Base-by-base conservation (phyloP, 306 rosid species). In the Vigna angularis region DNA sequence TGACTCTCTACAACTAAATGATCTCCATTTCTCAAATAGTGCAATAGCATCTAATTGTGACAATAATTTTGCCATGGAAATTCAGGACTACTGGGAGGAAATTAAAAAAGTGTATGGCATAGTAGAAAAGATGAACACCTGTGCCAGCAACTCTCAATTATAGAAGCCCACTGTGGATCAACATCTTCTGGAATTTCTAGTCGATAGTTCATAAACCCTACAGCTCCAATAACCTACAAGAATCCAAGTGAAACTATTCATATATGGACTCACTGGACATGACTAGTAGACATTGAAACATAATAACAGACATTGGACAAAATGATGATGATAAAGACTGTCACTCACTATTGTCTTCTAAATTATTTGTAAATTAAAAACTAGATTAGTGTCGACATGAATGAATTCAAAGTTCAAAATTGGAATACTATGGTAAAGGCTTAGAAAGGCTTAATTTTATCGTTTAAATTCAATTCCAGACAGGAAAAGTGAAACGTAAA, bases 141-240 rank as follows among this genome's bases (percentile, higher is more conserved):
- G 42, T 87, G 91, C 90, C 98, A 96, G 90, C 99, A 96, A 90
- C 92, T 90, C 88, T 96, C 96, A 66, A 96, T 91, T 70, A 96
- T 80, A 59, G 92, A 86, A 83, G 84, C 83, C 98, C 97, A 96
- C 63, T 75, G 92, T 12, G 98, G 96, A 86, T 96, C 98, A 69
- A 90, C 79, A 55, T 96, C 94, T 52, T 82, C 86, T 9, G 98
- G 99, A 84, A 96, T 93, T 86, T 96, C 98, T 77, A 96, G 88
- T 72, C 93, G 86, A 86, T 96, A 94, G 78, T 96, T 84, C 98
- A 96, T 96, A 83, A 96, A 96, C 74, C 99, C 99, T 6, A 96
- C 99, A 72, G 96, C 97, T 71, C 98, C 99, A 73, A 93, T 88
- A 72, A 96, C 99, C 99, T 96, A 89, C 83, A 88, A 77, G 75